phyloP scores from a whole-genome alignment of 306 rosid species.

The Cicer chorassanicum region DNA sequence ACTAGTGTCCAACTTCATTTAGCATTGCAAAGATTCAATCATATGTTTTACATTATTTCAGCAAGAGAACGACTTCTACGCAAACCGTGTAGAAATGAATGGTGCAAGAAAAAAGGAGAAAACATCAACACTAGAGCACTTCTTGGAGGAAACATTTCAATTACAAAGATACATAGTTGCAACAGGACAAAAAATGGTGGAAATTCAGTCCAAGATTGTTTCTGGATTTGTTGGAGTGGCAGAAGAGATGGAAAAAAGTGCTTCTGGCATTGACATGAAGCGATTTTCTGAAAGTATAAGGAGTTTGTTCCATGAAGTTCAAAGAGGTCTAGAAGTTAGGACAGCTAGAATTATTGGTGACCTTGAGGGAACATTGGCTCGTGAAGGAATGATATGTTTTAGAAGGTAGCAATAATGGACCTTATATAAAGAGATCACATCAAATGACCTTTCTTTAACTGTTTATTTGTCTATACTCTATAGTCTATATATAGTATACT shows the following conservation, averaged over 20 bases:
- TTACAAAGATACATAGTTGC: conserved; percentile 88
- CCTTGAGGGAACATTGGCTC: conserved; percentile 88
- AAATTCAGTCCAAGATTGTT: conserved; percentile 69
- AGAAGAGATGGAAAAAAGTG: conserved; percentile 68
- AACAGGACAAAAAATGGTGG: conserved; percentile 81
- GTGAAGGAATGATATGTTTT: conserved; percentile 84
- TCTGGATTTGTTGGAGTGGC: conserved; percentile 67
- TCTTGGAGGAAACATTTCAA: conserved; percentile 89
- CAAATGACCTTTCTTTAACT: conserved; percentile 31
- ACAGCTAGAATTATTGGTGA: conserved; percentile 88
- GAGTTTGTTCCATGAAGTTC: conserved; percentile 82
- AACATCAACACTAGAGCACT: conserved; percentile 65
- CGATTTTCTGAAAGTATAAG: conserved; percentile 70
- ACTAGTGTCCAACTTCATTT: conserved; percentile 33
- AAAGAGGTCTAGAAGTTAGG: conserved; percentile 88
- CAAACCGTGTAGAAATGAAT: conserved; percentile 56
- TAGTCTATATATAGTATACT: conserved; percentile 29
- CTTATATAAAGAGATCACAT: conserved; percentile 6
- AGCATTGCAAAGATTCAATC: conserved; percentile 19
- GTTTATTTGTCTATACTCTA: conserved; percentile 44
- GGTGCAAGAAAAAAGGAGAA: conserved; percentile 69
- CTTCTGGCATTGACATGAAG: conserved; percentile 67
- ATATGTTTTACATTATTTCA: conserved; percentile 50
- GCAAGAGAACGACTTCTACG: conserved; percentile 70
- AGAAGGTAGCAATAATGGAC: conserved; percentile 55